Base-by-base conservation (phyloP, 2,329 filamentous ascomycete species). In the Aspergillus novoparasiticus region DNA sequence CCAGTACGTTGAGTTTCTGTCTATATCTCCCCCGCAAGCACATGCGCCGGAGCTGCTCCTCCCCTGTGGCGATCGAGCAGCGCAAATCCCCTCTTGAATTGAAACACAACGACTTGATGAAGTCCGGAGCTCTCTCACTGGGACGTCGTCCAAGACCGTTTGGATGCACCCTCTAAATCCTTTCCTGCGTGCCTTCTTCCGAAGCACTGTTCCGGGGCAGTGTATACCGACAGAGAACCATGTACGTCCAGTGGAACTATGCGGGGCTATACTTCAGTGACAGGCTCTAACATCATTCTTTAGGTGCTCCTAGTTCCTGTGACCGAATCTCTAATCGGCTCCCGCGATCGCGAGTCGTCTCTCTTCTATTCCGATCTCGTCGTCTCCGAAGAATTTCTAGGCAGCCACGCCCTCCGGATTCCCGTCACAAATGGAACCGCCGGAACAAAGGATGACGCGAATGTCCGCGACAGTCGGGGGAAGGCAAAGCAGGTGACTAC, bases 121-220 rank as follows among this genome's bases (percentile, higher is more conserved):
- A 70, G 73, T 68, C 72, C 69, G 63, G 72, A 71, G 68, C 61
- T 68, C 60, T 61, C 72, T 66, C 69, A 64, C 69, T 66, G 75
- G 75, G 74, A 73, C 72, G 72, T 76, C 72, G 72, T 78, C 77
- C 78, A 76, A 78, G 73, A 78, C 71, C 76, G 78, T 79, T 79
- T 90, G 90, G 89, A 97, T 97, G 94, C 94, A 94, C 90, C 93
- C 95, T 84, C 87, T 98, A 89, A 99, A 99, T 83, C 95, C 95
- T 79, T 98, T 97, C 83, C 87, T 99, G 80, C 90, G 92, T 85
- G 93, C 94, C 86, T 98, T 99, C 89, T 97, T 97, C 87, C 93
- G 93, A 84, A 98, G 93, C 87, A 89, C 92, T 79, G 87, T 97
- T 77, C 90, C 91, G 72, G 85, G 90, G 74, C 94, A 98, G 89